Percentiles rank a stretch among this genome's conserved stretches.
phyloP scores from a whole-genome alignment of 345 rosid genomes.

The Erucastrum elatum region DNA sequence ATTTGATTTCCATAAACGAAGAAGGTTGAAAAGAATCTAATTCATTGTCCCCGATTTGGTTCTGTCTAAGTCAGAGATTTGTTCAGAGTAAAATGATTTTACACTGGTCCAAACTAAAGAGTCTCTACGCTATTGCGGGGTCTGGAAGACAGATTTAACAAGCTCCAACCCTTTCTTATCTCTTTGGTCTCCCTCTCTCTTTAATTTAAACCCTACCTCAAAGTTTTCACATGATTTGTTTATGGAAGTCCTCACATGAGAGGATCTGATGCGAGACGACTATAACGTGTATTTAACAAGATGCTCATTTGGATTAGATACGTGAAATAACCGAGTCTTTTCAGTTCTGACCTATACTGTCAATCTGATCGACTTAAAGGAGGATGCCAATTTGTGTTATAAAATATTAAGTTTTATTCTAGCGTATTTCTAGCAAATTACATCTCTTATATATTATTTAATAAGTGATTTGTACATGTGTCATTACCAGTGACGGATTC shows the following conservation, averaged over 20 bases:
- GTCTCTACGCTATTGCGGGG: conserved; percentile 9
- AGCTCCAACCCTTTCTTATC: conserved; percentile 40
- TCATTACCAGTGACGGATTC: too few species aligned
- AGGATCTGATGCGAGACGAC: conserved; percentile 9
- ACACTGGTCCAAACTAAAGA: neutral
- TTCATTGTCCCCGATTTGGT: too few species aligned
- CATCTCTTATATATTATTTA: too few species aligned
- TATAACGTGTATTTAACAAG: conserved; percentile 25
- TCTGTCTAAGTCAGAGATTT: too few species aligned
- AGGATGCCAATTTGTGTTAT: neutral
- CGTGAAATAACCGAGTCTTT: conserved; percentile 18
- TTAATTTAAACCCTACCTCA: conserved; percentile 11
- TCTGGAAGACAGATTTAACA: conserved; percentile 35
- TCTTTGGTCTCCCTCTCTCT: conserved; percentile 22
- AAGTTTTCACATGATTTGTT: too few species aligned
- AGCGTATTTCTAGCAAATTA: too few species aligned
- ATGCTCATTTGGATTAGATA: conserved; percentile 24
- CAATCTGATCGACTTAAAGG: neutral
- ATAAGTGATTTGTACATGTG: too few species aligned
- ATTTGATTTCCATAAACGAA: conserved; percentile 29
- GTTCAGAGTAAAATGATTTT: too few species aligned
- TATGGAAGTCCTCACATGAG: too few species aligned
- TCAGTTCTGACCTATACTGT: neutral
- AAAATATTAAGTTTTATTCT: too few species aligned
- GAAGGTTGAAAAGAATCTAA: too few species aligned